phyloP scores from a whole-genome alignment of 805 yeast species.

The Debaryomyces hansenii region DNA sequence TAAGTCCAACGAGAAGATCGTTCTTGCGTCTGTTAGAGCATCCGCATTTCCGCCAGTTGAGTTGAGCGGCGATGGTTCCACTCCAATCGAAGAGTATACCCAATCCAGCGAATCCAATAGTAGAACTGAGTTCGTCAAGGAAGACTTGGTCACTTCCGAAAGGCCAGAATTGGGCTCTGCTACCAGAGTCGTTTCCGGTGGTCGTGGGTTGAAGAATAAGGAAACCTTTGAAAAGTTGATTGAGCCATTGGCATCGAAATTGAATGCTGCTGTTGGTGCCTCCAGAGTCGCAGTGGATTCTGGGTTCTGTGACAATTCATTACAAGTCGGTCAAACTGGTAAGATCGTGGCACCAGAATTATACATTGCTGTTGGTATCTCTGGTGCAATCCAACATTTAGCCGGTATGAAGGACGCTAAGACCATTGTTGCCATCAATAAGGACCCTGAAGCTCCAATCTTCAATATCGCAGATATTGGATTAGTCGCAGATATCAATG shows the following conservation, averaged over 20 bases:
- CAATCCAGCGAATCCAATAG: conserved; percentile 33
- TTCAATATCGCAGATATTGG: conserved; percentile 90
- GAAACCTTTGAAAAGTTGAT: conserved; percentile 78
- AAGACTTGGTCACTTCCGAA: conserved; percentile 70
- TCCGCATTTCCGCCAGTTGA: conserved; percentile 63
- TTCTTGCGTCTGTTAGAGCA: conserved; percentile 77
- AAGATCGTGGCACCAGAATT: conserved; percentile 96
- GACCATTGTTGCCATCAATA: conserved; percentile 90
- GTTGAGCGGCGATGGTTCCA: conserved; percentile 34
- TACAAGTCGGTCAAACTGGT: conserved; percentile 98
- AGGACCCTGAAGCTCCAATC: conserved; percentile 92
- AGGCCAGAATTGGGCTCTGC: conserved; percentile 93
- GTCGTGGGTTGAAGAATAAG: conserved; percentile 88
- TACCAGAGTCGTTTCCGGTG: conserved; percentile 80
- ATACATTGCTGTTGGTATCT: conserved; percentile 89
- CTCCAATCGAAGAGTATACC: conserved; percentile 51
- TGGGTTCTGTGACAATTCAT: conserved; percentile 92
- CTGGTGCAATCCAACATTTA: conserved; percentile 97
- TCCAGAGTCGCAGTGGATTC: conserved; percentile 98
- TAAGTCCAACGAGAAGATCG: conserved; percentile 60
- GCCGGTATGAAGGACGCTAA: conserved; percentile 99
- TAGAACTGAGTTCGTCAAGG: conserved; percentile 68
- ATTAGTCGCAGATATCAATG: conserved; percentile 83
- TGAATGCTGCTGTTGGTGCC: conserved; percentile 95
- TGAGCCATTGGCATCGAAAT: conserved; percentile 78